Evolutionary conservation across 345 rosid species (phyloP), one percentile per base, ranked within the genome.

Genomic region (Combretum micranthum): DNA sequence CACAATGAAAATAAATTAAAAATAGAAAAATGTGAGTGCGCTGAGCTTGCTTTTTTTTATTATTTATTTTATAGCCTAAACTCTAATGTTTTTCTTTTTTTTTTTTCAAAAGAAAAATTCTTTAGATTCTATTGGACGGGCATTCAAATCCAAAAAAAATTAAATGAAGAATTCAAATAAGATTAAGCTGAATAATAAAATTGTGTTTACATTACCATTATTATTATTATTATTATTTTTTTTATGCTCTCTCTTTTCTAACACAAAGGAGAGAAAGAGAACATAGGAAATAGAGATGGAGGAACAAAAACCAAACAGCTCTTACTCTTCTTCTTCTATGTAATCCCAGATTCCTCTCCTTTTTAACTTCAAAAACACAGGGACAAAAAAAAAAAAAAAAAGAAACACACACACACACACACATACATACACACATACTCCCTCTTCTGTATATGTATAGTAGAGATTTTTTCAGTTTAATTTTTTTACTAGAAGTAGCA

Each of bases 101-200:
- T 12, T 68, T 62, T 56, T 58, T 54, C n/a, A n/a, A n/a, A n/a
- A n/a, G n/a, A n/a, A 23, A 13, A 57, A 20, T 55, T 59, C 42
- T 62, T 60, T 57, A 58, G 52, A 23, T 57, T 42, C 56, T 55
- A 71, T 76, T 78, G 84, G 79, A 67, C 74, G 62, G 77, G 67
- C 78, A 75, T 63, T 74, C 77, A 75, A 74, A 69, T 62, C 75
- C 61, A 66, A 48, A 44, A 39, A 17, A 53, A n/a, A n/a, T n/a
- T n/a, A n/a, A n/a, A n/a, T n/a, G n/a, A n/a, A 46, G 61, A 59
- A 65, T 47, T 14, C 26, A 17, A 17, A 16, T 55, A 11, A 9
- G 8, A 18, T 25, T 47, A 1, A 19, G 22, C 22, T 47, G 18
- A 25, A 44, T 45, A 43, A 42, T 53, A 43, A 25, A n/a, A 14